A percentile compares a stretch with the other conserved stretches of the same genome.
These are phyloP conservation scores for Thelonectria blattea DNA, from an alignment of 2,329 filamentous ascomycete species.

Conservation along the genomic window DNA sequence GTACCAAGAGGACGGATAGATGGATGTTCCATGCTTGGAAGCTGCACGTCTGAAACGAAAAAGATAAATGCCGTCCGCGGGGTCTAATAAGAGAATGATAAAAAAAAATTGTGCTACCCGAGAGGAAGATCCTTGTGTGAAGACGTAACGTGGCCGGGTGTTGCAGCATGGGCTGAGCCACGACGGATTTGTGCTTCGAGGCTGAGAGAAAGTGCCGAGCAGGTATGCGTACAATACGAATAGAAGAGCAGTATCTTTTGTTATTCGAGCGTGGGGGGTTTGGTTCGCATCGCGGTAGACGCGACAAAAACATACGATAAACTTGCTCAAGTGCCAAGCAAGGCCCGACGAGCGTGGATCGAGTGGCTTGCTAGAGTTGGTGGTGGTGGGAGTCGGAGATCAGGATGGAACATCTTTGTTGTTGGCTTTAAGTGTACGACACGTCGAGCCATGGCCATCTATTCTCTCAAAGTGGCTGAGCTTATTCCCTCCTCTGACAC, in stretches of 20 bases:
- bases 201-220: no score
- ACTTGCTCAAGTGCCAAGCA: constrained; percentile 13
- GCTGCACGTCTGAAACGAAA: constrained; percentile 7
- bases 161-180: no score
- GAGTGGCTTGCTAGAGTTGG: background rate
- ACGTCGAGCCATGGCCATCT: background rate
- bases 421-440: background rate
- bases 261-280: background rate
- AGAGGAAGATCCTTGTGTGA: constrained; percentile 4
- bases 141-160: background rate
- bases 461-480: background rate
- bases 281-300: background rate
- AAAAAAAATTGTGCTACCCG: constrained; percentile 2
- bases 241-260: background rate
- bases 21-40: constrained; percentile 6
- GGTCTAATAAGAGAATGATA: constrained; percentile 2
- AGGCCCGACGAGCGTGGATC: background rate
- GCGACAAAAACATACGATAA: constrained; percentile 18
- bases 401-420: background rate
- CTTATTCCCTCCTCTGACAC: background rate
- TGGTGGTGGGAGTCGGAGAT: background rate
- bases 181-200: no score
- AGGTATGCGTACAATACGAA: no score
- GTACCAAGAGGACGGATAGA: background rate
- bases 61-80: background rate